A percentile compares a stretch with the other conserved stretches of the same genome.
These are phyloP conservation scores for Termitomyces titanicus DNA, from an alignment of 768 basidiomycete genomes.

Conservation along the genomic window DNA sequence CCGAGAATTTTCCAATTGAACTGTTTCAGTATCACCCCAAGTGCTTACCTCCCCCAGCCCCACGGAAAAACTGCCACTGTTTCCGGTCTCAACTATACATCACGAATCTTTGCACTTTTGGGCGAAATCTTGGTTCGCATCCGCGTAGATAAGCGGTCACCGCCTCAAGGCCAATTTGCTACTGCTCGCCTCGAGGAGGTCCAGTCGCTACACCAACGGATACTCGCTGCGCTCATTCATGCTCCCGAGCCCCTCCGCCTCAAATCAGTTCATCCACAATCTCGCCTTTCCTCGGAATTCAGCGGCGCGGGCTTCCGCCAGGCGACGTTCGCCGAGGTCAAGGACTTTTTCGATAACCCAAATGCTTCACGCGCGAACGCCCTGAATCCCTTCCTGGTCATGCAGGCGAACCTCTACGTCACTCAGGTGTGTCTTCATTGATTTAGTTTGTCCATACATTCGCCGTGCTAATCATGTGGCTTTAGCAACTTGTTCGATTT, in stretches of 20 bases:
- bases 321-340: conserved; percentile 83
- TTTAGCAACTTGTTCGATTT: conserved; percentile 88
- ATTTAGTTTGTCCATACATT: not conserved
- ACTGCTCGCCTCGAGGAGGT: conserved; percentile 84
- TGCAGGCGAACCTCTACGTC: conserved; percentile 90
- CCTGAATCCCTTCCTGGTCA: conserved; percentile 84
- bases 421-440: conserved; percentile 62
- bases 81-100: conserved; percentile 84
- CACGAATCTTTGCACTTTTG: conserved; percentile 79
- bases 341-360: conserved; percentile 90
- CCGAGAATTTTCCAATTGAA: conserved; percentile 26
- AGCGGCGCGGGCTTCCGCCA: conserved; percentile 73
- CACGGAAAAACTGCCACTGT: conserved; percentile 81
- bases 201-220: conserved; percentile 72
- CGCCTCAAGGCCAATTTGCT: conserved; percentile 81
- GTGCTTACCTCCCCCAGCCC: conserved; percentile 83
- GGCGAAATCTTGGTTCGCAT: conserved; percentile 87
- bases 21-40: conserved; percentile 68
- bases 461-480: not conserved
- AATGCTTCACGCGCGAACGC: conserved; percentile 83
- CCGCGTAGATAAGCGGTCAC: conserved; percentile 82
- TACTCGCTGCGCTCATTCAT: conserved; percentile 69
- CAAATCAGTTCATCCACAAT: conserved; percentile 50
- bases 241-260: conserved; percentile 74
- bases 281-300: conserved; percentile 53